These are phyloP conservation scores for Scheffersomyces stipitis DNA, from an alignment of 805 yeast species.

Conservation along the genomic window DNA sequence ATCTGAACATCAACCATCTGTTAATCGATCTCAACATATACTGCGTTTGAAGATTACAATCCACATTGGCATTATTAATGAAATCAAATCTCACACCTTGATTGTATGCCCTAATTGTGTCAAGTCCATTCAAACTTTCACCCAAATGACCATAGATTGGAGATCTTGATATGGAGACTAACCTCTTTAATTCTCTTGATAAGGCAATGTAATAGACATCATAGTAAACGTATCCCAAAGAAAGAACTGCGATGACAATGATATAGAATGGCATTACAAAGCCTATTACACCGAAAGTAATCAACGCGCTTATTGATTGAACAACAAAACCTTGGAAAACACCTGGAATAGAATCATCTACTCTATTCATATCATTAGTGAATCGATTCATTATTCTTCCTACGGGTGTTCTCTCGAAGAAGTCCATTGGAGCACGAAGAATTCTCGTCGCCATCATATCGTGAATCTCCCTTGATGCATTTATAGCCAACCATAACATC, in stretches of 20 bases:
- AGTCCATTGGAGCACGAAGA: constrained; percentile 28
- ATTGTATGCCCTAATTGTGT: constrained; percentile 25
- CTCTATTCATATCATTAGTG: constrained; percentile 23
- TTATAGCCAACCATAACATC: constrained; percentile 20
- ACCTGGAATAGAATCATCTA: constrained; percentile 23
- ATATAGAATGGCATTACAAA: constrained; percentile 25
- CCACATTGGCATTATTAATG: constrained; percentile 21
- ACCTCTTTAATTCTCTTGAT: constrained; percentile 26
- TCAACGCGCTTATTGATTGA: constrained; percentile 15
- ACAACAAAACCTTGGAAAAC: constrained; percentile 16
- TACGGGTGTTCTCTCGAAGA: constrained; percentile 30
- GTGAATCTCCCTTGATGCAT: constrained; percentile 22
- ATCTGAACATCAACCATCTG: constrained; percentile 27
- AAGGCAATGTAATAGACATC: constrained; percentile 24
- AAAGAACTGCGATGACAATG: constrained; percentile 17
- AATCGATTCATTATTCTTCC: constrained; percentile 31
- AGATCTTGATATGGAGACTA: constrained; percentile 22
- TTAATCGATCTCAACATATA: constrained; percentile 20
- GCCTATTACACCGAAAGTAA: constrained; percentile 22
- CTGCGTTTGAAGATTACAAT: constrained; percentile 17
- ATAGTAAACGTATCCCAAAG: constrained; percentile 22
- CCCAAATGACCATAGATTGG: constrained; percentile 30
- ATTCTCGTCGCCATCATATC: constrained; percentile 25
- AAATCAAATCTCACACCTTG: constrained; percentile 22
- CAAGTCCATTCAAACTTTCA: constrained; percentile 28